These are phyloP conservation scores for Atkinsonella texensis DNA, from an alignment of 2,329 filamentous ascomycete species.

Conservation along the genomic window DNA sequence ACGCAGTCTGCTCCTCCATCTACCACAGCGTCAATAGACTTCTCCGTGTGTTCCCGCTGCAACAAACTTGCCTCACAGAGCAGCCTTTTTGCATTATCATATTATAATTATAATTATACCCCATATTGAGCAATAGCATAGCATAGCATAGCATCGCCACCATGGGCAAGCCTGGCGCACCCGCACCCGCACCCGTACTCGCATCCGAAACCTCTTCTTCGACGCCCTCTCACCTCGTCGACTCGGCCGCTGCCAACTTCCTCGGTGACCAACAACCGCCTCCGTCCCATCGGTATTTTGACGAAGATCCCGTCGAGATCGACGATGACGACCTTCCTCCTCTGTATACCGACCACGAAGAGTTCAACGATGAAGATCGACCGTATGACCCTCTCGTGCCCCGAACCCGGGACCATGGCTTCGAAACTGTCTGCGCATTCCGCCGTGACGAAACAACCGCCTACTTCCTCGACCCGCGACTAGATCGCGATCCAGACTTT, in stretches of 20 bases:
- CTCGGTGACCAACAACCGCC: not conserved
- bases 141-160: not conserved
- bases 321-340: constrained; percentile 31
- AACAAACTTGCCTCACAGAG: too few species aligned
- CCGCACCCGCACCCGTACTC: not conserved
- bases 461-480: constrained; percentile 31
- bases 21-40: too few species aligned
- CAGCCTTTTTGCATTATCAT: not conserved
- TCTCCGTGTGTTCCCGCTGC: too few species aligned
- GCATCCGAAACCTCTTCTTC: constrained; percentile 8
- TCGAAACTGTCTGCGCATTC: constrained; percentile 15
- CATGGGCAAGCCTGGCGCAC: constrained; percentile 17
- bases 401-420: constrained; percentile 7
- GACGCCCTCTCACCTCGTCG: constrained; percentile 11
- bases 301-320: constrained; percentile 25
- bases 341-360: constrained; percentile 29
- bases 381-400: constrained; percentile 16
- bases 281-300: constrained; percentile 20
- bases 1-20: too few species aligned
- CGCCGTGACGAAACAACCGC: constrained; percentile 19
- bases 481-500: constrained; percentile 31
- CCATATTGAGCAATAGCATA: not conserved
- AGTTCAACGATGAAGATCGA: constrained; percentile 5
- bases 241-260: constrained; percentile 14
- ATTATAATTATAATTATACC: too few species aligned